Base-by-base conservation (phyloP, 2,329 filamentous ascomycete species). In the Didymella arachidicola region DNA sequence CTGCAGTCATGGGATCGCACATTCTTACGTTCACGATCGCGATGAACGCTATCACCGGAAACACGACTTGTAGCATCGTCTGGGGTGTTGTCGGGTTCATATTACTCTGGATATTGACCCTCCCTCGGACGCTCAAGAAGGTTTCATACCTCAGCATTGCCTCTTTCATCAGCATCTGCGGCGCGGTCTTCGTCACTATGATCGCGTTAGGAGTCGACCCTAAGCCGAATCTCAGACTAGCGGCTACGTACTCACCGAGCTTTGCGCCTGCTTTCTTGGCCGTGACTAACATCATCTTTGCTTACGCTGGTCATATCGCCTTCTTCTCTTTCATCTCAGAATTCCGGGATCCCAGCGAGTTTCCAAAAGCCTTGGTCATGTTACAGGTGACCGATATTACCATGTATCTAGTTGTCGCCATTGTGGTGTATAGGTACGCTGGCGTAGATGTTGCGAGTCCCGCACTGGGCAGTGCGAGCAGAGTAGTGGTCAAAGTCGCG, bases 301-400 rank as follows among this genome's bases (percentile, higher is more conserved):
- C 89, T 50, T 92, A 88, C 78, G 85, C 76, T 52, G 86, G 86
- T 27, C 86, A 88, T 68, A 84, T 87, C 29, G 86, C 86, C 61
- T 89, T 89, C 77, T 90, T 89, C 75, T 82, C 81, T 59, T 83
- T 90, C 71, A 87, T 89, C 66, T 81, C 82, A 36, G 88, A 90
- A 72, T 81, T 90, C 71, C 81, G 84, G 66, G 79, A 85, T 46
- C 87, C 87, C 1, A 74, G 77, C 52, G 83, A 87, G 67, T 89
- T 85, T 71, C 81, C 82, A 45, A 87, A 87, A 71, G 84, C 87
- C 7, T 82, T 91, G 57, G 81, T 81, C 70, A 71, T 87, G 38
- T 81, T 89, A 2, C 86, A 89, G 71, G 76, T 80, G 16, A 79
- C 81, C 57, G 86, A 88, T 60, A 86, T 85, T 1, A 74, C 77